Base-by-base conservation (phyloP, 2,329 filamentous ascomycete species). In the Fonsecaea nubica region DNA sequence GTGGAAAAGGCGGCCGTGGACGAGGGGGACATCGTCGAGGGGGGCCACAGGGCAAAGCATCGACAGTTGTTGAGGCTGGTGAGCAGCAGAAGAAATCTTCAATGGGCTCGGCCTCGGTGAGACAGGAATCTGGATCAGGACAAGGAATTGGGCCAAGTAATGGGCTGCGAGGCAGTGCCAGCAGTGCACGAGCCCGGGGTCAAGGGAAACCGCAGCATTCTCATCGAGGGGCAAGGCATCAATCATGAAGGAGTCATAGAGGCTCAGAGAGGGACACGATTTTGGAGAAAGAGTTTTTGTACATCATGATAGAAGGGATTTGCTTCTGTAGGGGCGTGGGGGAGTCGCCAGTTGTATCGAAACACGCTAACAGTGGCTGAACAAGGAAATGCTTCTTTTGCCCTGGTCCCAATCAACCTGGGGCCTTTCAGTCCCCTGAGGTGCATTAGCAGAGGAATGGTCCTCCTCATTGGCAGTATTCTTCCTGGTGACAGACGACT, bases 1-100 rank as follows among this genome's bases (percentile, higher is more conserved):
- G 65, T 78, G 80, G 53, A 80, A 84, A 65, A 70, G 68, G 67
- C 62, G 69, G 74, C 72, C 64, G 72, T 48, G 75, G 76, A 2
- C 76, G 72, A 42, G 67, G 71, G 55, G 70, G 72, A 36, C 61
- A 68, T 61, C 63, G 69, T 58, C 66, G 70, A 48, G 72, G 69
- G 50, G 67, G 71, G 45, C 69, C 69, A 35, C 71, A 67, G 36
- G 69, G 66, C 5, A 74, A 67, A 63, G 69, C 59, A 7, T 61
- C 54, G 25, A 21, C 63, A 7, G 59, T 13, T 42, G 13, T 40
- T 38, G 57, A 56, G 56, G 15, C 35, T 32, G 15, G 45, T 25
- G 58, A 48, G 6, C 58, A 61, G 32, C 58, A 61, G 45, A 61
- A 42, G 21, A 18, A 50, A 30, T 30, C n/a, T 21, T 60, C 58